Evolutionary conservation across 345 rosid species (phyloP), one percentile per base, ranked within the genome.

Genomic region (Populus davidiana): DNA sequence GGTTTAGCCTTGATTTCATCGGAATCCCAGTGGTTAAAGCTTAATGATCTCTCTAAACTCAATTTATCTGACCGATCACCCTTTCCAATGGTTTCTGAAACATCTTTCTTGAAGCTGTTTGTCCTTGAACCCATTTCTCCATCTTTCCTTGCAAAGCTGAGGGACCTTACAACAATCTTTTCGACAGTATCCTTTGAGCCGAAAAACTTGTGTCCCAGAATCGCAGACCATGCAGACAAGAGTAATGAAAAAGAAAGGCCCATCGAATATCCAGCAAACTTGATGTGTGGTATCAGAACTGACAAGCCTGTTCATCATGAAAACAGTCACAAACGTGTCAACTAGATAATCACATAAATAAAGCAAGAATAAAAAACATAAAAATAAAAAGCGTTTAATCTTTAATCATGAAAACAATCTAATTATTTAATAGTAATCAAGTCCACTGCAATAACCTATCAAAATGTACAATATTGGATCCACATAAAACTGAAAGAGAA

Each of bases 211-310:
- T 73, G 83, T 8, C 76, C 72, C n/a, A 81, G 73, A 43, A 90
- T 71, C 71, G 84, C 85, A 49, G 64, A 81, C 87, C 90, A 84
- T 29, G 82, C 81, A 18, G 91, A 78, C 31, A 86, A 72, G 69
- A 86, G 84, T 4, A 85, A 36, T 31, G 91, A 86, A 54, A 87
- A 77, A 69, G 88, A 89, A 54, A 85, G 80, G 1, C 92, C 92
- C 94, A 90, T 89, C 36, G 66, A 50, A 50, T 8, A 50, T 35
- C 33, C 10, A 36, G n/a, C 75, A 64, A 77, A 70, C 64, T 75
- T 67, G 69, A 73, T 52, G 77, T 77, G 74, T 79, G 2, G 43
- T 25, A 38, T 67, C 56, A 63, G 56, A 44, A 74, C 27, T 3
- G 11, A 41, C 43, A 27, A 67, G 67, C 79, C 78, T 78, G 74